A percentile compares a stretch with the other conserved stretches of the same genome.
phyloP scores from a whole-genome alignment of 352 stramenopile genomes.

The Pythium brachiatum region DNA sequence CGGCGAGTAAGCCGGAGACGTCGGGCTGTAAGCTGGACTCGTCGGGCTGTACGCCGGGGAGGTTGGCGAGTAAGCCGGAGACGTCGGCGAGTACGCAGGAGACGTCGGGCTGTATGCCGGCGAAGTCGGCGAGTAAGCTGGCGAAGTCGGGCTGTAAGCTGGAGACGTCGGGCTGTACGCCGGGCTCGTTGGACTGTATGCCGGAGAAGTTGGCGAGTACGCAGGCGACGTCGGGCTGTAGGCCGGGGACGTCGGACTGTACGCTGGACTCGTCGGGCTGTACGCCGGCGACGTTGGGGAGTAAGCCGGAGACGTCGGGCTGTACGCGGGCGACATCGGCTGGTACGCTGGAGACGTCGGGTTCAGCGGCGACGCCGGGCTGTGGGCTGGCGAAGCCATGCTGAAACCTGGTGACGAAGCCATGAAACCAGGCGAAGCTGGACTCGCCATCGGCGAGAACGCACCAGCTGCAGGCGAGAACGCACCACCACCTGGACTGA shows the following conservation, averaged over 20 bases:
- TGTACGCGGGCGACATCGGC: constrained; percentile 88
- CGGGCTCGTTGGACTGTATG: constrained; percentile 47
- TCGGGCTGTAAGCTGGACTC: constrained; percentile 73
- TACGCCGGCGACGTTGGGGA: constrained; percentile 83
- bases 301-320: constrained; percentile 58
- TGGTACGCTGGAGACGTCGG: constrained; percentile 88
- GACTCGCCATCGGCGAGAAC: constrained; percentile 85
- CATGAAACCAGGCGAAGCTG: constrained; percentile 75
- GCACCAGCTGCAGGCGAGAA: constrained; percentile 89
- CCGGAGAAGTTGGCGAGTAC: constrained; percentile 78
- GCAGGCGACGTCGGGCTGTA: constrained; percentile 46
- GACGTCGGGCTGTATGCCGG: constrained; percentile 68
- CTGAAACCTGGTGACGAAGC: constrained; percentile 66
- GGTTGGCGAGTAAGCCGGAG: constrained; percentile 71
- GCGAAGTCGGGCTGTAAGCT: constrained; percentile 63
- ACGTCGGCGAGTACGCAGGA: constrained; percentile 70
- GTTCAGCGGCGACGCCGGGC: constrained; percentile 66
- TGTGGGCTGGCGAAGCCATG: constrained; percentile 75
- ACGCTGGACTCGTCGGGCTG: constrained; percentile 72
- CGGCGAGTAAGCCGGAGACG: constrained; percentile 75
- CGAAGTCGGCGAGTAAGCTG: constrained; percentile 65
- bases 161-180: constrained; percentile 37
- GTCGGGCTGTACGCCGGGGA: constrained; percentile 67
- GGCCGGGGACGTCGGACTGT: constrained; percentile 42
- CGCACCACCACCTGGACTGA: constrained; percentile 76